Percentiles rank a stretch among this genome's conserved stretches.
Evolutionary conservation across 2,329 filamentous ascomycete species (phyloP).

Genomic region (Botrytis fragariae): DNA sequence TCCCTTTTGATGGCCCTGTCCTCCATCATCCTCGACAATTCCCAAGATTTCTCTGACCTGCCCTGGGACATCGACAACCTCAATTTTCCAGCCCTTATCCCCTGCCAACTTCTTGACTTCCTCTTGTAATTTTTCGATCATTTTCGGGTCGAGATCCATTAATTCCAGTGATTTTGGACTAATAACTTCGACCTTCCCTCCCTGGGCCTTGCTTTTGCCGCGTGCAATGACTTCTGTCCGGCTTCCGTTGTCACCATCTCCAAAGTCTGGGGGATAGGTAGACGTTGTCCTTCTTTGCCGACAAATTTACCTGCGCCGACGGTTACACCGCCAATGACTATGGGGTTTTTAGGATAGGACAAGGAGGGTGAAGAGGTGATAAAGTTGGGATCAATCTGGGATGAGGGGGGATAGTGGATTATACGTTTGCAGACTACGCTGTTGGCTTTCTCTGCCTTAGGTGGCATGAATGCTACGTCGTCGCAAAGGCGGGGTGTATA

Average conservation of each 20-base stretch:
- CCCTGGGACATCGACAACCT: conserved; percentile 68
- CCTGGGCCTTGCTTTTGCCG: conserved; percentile 34
- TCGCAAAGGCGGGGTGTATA: conserved; percentile 72
- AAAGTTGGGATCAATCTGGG: conserved; percentile 23
- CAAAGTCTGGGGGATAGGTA: conserved; percentile 41
- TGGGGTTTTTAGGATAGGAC: conserved; percentile 26
- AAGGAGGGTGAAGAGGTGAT: not conserved
- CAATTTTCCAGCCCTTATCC: conserved; percentile 74
- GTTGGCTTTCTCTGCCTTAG: conserved; percentile 62
- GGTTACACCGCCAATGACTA: conserved; percentile 35
- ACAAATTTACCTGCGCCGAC: conserved; percentile 36
- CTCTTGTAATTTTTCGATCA: conserved; percentile 66
- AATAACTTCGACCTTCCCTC: conserved; percentile 42
- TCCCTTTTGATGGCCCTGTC: conserved; percentile 44
- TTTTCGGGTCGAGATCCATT: conserved; percentile 55
- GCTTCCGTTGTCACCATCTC: conserved; percentile 60
- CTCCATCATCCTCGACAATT: conserved; percentile 61
- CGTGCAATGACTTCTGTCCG: conserved; percentile 31
- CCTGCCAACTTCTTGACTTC: conserved; percentile 67
- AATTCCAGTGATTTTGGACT: conserved; percentile 66
- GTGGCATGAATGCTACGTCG: conserved; percentile 70
- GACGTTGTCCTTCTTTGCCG: conserved; percentile 33
- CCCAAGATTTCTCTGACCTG: conserved; percentile 64
- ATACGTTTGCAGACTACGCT: conserved; percentile 61
- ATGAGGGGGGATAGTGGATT: conserved; percentile 40